Evolutionary conservation across 306 rosid species (phyloP), one percentile per base, ranked within the genome.

Genomic region (Prunus dulcis): DNA sequence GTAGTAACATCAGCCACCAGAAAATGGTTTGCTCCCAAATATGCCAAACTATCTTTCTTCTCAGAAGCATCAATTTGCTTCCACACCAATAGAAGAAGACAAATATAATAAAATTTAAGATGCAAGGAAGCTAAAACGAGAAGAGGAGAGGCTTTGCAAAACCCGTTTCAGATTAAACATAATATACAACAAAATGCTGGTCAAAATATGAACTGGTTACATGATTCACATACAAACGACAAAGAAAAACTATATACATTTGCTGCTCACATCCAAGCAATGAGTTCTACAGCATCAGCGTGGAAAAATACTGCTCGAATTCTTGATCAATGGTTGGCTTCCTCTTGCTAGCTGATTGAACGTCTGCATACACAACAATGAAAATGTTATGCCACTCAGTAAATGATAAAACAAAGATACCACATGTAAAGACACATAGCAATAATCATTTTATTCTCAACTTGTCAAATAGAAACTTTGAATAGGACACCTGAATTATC

Each of bases 291-390:
- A 87, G 83, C 98, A 91, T 87, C 43, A 94, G 91, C 89, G 50
- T 77, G 5, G 98, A 94, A 83, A 94, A 94, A 85, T 87, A 90
- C 88, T 94, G 77, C 89, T 91, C 98, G 45, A 94, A 94, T 76
- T 94, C 98, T 83, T 89, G 91, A 84, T 94, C 97, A 57, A 91
- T 94, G 13, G 98, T 94, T n/a, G 98, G 95, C 61, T 81, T 73
- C 86, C 86, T 85, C 65, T 69, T 34, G 64, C 72, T 7, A 41
- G 56, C 82, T 27, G 96, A 85, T 84, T 89, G 80, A 84, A 76
- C 89, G 78, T 91, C 95, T 94, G 91, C 88, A 86, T 72, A 68
- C 56, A 79, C 80, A 82, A 83, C 12, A 71, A 56, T 0, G 63
- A 69, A 63, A 55, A 45, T 28, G 18, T 12, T 18, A 67, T 10